Conservation (phyloP, 331 rosid species). For the Prunus yedoensis region DNA sequence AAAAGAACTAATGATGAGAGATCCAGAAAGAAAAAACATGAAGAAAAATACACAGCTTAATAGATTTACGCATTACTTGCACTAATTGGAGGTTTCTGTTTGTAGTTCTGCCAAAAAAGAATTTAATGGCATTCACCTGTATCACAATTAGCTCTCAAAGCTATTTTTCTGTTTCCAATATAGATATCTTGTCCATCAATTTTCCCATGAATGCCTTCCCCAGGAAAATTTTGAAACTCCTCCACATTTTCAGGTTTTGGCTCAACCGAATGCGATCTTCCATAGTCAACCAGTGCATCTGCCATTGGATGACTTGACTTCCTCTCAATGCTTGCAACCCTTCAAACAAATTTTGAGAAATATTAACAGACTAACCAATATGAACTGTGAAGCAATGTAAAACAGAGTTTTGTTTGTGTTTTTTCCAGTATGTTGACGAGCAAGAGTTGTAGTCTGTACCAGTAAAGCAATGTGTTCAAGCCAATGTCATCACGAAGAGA, state of each 20-base stretch:
- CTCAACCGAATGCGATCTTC: constrained; percentile 56
- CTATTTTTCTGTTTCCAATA: constrained; percentile 72
- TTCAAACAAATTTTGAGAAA: constrained; percentile 24
- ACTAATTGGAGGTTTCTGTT: background rate
- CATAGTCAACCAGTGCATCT: constrained; percentile 65
- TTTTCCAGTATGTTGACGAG: background rate
- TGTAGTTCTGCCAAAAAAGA: background rate
- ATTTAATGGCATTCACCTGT: constrained; percentile 43
- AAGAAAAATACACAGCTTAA: background rate
- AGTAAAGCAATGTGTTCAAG: constrained; percentile 60
- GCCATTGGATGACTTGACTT: constrained; percentile 98
- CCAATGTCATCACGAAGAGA: constrained; percentile 59
- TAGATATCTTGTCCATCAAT: constrained; percentile 61
- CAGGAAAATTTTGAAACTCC: constrained; percentile 76
- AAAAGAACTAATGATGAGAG: constrained; percentile 8
- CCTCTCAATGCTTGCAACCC: constrained; percentile 93
- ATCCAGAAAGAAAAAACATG: background rate
- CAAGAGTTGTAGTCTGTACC: constrained; percentile 40
- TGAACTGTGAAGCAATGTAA: background rate
- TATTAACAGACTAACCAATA: background rate
- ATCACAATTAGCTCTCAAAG: constrained; percentile 58
- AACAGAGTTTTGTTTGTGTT: background rate
- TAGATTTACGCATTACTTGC: no score
- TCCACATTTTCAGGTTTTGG: constrained; percentile 71
- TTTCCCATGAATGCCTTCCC: constrained; percentile 82